Evolutionary conservation across 2,329 filamentous ascomycete genomes (phyloP).

Genomic region (Fusarium devonianum): DNA sequence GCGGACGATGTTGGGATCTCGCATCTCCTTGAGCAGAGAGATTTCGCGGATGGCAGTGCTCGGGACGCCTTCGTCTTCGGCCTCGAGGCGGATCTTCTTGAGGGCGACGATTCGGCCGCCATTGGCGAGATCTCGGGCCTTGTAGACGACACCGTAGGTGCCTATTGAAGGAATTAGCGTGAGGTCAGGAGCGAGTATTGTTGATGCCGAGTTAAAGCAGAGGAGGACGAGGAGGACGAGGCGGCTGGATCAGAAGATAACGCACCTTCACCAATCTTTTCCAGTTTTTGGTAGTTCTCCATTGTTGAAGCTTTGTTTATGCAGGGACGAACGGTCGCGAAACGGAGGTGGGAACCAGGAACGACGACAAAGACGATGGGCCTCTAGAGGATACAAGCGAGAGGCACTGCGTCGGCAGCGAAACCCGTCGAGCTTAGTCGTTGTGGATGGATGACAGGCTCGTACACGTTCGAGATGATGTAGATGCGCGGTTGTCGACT

Average conservation of each 20-base stretch:
- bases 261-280: constrained; percentile 95
- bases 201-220: no score
- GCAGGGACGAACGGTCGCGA: constrained; percentile 13
- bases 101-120: constrained; percentile 86
- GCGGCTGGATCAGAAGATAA: no score
- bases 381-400: constrained; percentile 18
- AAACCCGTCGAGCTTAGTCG: constrained; percentile 6
- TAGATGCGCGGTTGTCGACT: constrained; percentile 5
- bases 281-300: constrained; percentile 97
- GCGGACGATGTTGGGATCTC: constrained; percentile 86
- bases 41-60: constrained; percentile 95
- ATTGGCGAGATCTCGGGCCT: constrained; percentile 84
- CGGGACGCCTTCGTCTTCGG: constrained; percentile 92
- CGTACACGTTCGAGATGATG: constrained; percentile 12
- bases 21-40: constrained; percentile 93
- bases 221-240: no score
- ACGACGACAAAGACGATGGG: constrained; percentile 17
- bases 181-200: background rate
- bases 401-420: constrained; percentile 30
- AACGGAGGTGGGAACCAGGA: constrained; percentile 7
- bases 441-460: constrained; percentile 9
- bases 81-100: constrained; percentile 95
- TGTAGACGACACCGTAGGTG: constrained; percentile 95
- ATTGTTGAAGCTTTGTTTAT: constrained; percentile 55
- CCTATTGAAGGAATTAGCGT: constrained; percentile 58